These are phyloP conservation scores for Solanum rostratum DNA, from an alignment of 257 asterid species.

Conservation along the genomic window DNA sequence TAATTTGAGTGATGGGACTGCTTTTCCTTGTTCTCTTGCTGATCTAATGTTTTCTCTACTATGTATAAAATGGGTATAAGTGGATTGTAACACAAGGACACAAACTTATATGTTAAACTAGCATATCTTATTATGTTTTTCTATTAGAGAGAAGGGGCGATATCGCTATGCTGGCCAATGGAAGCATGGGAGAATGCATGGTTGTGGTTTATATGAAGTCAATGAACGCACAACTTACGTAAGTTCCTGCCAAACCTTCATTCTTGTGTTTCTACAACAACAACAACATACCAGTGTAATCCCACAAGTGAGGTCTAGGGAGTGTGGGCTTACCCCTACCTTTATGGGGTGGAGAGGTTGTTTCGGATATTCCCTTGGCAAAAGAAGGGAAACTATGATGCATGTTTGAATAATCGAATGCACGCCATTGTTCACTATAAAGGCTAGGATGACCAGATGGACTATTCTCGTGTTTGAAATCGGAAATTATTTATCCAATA, in stretches of 20 bases:
- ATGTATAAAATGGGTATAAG: neutral
- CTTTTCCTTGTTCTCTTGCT: neutral
- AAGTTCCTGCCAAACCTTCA: slow-evolving; percentile 16
- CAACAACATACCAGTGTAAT: too few species aligned
- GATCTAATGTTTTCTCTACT: neutral
- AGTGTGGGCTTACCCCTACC: too few species aligned
- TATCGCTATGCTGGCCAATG: slow-evolving; percentile 94
- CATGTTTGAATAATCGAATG: too few species aligned
- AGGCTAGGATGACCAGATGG: too few species aligned
- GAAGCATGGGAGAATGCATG: slow-evolving; percentile 99
- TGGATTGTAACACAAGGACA: neutral
- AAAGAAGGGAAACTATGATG: too few species aligned
- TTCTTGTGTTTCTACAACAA: neutral
- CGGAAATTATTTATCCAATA: neutral
- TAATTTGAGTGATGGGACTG: neutral
- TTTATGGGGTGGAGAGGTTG: too few species aligned
- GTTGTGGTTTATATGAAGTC: slow-evolving; percentile 92
- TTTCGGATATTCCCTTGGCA: too few species aligned
- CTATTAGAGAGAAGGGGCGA: slow-evolving; percentile 85
- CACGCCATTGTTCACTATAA: too few species aligned
- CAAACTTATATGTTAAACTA: neutral
- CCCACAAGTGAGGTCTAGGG: too few species aligned
- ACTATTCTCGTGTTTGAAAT: neutral
- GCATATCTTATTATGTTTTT: neutral
- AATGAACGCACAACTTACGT: slow-evolving; percentile 71